A percentile compares a stretch with the other conserved stretches of the same genome.
Evolutionary conservation across 768 basidiomycete species (phyloP).

Genomic region (Trametes cubensis): DNA sequence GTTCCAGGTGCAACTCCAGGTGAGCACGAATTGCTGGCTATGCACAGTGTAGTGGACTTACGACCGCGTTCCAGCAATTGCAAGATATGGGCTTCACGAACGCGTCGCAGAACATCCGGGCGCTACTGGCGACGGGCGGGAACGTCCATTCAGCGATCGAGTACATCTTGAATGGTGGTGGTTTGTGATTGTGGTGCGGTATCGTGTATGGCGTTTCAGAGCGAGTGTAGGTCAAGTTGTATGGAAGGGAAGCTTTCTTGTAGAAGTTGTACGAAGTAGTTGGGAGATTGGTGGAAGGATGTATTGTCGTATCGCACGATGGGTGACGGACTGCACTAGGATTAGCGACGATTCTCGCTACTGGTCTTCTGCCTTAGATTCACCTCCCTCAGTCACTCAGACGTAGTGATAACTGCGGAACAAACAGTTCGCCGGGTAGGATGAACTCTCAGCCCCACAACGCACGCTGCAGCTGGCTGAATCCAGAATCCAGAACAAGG

Average conservation of each 20-base stretch:
- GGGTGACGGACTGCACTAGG: neutral
- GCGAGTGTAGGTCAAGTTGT: neutral
- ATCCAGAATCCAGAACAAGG: too few relatives aligned
- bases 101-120: constrained; percentile 86
- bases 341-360: too few relatives aligned
- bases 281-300: neutral
- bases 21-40: constrained; percentile 34
- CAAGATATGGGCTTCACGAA: constrained; percentile 95
- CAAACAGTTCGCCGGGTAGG: too few relatives aligned
- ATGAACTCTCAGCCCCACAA: too few relatives aligned
- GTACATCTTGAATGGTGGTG: constrained; percentile 85
- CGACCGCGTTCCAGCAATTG: constrained; percentile 61
- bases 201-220: too few relatives aligned
- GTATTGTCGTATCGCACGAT: neutral
- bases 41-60: neutral
- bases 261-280: constrained; percentile 9
- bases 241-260: constrained; percentile 2
- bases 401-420: too few relatives aligned
- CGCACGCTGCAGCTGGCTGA: too few relatives aligned
- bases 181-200: constrained; percentile 43
- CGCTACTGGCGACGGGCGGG: constrained; percentile 88
- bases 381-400: too few relatives aligned
- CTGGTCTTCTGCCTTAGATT: too few relatives aligned
- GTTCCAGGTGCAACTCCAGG: constrained; percentile 86
- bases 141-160: constrained; percentile 92